These are phyloP conservation scores for Auricularia auricula-judae DNA, from an alignment of 768 basidiomycete genomes.

Conservation along the genomic window DNA sequence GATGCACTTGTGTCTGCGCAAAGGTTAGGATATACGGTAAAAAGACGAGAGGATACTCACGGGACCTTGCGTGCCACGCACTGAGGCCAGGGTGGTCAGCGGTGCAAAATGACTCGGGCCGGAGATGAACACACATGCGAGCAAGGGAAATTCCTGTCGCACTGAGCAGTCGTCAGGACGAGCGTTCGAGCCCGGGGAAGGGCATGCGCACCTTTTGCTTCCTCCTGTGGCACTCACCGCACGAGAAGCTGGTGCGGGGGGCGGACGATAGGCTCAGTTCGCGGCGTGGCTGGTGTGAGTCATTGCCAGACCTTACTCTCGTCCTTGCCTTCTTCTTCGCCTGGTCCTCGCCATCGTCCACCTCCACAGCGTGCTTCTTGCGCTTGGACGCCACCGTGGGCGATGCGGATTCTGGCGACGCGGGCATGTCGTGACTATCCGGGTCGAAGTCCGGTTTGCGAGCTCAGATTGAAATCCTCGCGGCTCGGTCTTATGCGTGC, in stretches of 20 bases:
- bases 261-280: background rate
- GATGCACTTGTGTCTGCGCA: conserved; percentile 36
- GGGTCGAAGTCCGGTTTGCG: background rate
- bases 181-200: conserved; percentile 2
- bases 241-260: conserved; percentile 50
- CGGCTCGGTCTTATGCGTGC: background rate
- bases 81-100: conserved; percentile 23
- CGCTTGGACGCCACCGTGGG: conserved; percentile 34
- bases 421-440: background rate
- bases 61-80: conserved; percentile 81
- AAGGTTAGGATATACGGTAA: background rate
- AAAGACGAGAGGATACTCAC: conserved; percentile 30
- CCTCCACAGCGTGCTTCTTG: conserved; percentile 43
- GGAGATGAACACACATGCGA: conserved; percentile 49
- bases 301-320: conserved; percentile 55
- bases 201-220: conserved; percentile 61
- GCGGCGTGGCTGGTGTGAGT: conserved; percentile 2
- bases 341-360: conserved; percentile 34
- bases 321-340: conserved; percentile 56
- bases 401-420: background rate
- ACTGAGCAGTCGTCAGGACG: conserved; percentile 32
- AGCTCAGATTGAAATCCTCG: background rate
- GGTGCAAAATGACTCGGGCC: conserved; percentile 11
- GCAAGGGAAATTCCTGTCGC: conserved; percentile 77
- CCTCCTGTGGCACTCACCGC: conserved; percentile 78